These are phyloP conservation scores for Gloeopeniophorella convolvens DNA, from an alignment of 768 basidiomycete species.

Conservation along the genomic window DNA sequence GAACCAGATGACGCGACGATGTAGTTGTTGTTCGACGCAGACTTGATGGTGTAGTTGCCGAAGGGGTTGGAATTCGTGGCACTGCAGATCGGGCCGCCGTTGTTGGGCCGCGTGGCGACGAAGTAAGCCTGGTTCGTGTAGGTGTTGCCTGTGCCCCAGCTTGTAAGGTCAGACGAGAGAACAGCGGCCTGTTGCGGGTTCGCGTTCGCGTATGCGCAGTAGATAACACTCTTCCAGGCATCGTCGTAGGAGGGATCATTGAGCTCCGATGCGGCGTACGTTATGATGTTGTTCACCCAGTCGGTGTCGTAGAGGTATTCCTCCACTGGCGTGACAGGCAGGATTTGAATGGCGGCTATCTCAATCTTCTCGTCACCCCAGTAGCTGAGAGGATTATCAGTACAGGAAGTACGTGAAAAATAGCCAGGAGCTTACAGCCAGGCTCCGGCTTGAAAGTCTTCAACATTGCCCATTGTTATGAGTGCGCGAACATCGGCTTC, in stretches of 20 bases:
- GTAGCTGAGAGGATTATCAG: constrained; percentile 21
- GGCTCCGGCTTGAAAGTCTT: constrained; percentile 32
- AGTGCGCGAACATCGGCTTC: constrained; percentile 28
- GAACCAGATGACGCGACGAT: constrained; percentile 22
- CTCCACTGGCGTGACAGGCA: constrained; percentile 32
- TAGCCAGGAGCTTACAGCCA: constrained; percentile 28
- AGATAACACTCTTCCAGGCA: constrained; percentile 33
- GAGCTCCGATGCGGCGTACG: constrained; percentile 27
- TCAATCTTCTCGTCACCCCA: constrained; percentile 31
- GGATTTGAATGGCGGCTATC: constrained; percentile 33
- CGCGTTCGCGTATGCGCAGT: constrained; percentile 29
- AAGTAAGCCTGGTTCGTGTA: constrained; percentile 31
- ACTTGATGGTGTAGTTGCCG: constrained; percentile 29
- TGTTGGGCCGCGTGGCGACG: constrained; percentile 29
- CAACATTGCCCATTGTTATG: constrained; percentile 33
- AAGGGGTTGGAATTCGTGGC: constrained; percentile 25
- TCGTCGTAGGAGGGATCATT: constrained; percentile 22
- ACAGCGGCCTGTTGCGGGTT: constrained; percentile 25
- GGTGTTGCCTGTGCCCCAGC: constrained; percentile 31
- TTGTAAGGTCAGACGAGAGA: constrained; percentile 28
- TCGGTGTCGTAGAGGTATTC: constrained; percentile 30
- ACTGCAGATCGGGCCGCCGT: constrained; percentile 27
- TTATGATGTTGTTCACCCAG: constrained; percentile 28
- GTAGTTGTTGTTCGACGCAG: constrained; percentile 22
- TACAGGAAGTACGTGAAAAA: not conserved